Percentiles rank a stretch among this genome's conserved stretches.
phyloP scores from a whole-genome alignment of 192 early-diverging fungal genomes.

The Rhizophagus sp. region DNA sequence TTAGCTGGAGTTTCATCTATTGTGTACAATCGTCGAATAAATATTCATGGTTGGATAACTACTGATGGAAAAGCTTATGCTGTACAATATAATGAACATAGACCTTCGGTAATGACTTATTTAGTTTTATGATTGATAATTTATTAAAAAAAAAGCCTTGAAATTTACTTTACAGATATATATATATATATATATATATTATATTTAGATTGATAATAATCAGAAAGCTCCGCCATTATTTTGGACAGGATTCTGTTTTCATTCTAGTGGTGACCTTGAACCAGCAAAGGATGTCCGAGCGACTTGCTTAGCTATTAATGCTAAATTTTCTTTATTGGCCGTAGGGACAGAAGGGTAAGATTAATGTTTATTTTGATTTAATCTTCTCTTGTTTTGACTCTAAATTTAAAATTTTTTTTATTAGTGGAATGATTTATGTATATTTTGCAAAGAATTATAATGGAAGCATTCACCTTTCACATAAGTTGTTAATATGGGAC shows the following conservation, averaged over 20 bases:
- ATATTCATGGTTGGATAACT: conserved; percentile 60
- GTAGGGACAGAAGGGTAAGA: conserved; percentile 60
- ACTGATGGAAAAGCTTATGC: conserved; percentile 67
- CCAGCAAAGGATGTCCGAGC: conserved; percentile 40
- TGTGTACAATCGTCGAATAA: conserved; percentile 37
- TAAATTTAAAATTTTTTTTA: background rate
- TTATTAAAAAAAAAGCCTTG: background rate
- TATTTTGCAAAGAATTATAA: conserved; percentile 55
- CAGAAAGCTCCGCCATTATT: conserved; percentile 9
- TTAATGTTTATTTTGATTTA: background rate
- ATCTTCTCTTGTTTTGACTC: background rate
- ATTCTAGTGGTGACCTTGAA: conserved; percentile 43
- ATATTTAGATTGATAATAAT: background rate
- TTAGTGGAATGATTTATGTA: conserved; percentile 54
- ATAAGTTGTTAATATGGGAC: conserved; percentile 39
- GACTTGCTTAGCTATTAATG: conserved; percentile 67
- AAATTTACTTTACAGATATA: background rate
- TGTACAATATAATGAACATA: conserved; percentile 45
- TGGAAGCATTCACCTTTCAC: conserved; percentile 47
- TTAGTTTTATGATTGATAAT: background rate
- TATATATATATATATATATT: background rate
- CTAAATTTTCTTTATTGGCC: conserved; percentile 67
- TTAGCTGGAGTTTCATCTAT: conserved; percentile 13
- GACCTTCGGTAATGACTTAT: conserved; percentile 31
- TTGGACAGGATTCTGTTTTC: conserved; percentile 57